Conservation (phyloP, 805 yeast species). For the Candida broadrunensis region DNA sequence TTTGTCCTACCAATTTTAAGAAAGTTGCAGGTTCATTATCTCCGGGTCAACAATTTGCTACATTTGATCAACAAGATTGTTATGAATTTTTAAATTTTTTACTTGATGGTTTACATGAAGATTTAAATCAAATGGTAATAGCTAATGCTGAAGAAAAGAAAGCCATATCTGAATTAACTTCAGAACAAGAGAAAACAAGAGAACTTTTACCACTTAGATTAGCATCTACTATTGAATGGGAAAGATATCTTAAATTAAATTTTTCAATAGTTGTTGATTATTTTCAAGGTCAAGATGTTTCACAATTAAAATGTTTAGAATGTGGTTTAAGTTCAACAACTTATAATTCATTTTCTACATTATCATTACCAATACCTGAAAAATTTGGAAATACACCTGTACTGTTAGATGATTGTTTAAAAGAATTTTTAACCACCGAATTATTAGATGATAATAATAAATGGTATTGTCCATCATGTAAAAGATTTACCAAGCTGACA, state of each 20-base stretch:
- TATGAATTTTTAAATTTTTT: conserved; percentile 76
- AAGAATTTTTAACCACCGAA: conserved; percentile 75
- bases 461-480: conserved; percentile 83
- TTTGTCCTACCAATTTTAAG: conserved; percentile 66
- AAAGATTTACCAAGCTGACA: conserved; percentile 56
- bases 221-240: conserved; percentile 92
- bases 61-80: conserved; percentile 79
- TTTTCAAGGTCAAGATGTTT: conserved; percentile 86
- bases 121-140: conserved; percentile 62
- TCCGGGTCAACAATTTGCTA: conserved; percentile 54
- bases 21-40: conserved; percentile 65
- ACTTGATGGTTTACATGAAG: conserved; percentile 79
- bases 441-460: conserved; percentile 71
- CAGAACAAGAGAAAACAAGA: conserved; percentile 66
- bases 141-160: conserved; percentile 27
- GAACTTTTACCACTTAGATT: conserved; percentile 72
- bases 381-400: conserved; percentile 20
- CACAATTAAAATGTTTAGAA: conserved; percentile 68
- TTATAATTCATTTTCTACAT: conserved; percentile 74
- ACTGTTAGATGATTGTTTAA: conserved; percentile 62
- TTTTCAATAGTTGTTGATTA: conserved; percentile 76
- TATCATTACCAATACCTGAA: conserved; percentile 77
- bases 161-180: conserved; percentile 44
- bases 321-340: conserved; percentile 83
- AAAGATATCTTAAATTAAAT: conserved; percentile 73